Evolutionary conservation across 768 basidiomycete species (phyloP).

Genomic region (Leccinellum rugosiceps): DNA sequence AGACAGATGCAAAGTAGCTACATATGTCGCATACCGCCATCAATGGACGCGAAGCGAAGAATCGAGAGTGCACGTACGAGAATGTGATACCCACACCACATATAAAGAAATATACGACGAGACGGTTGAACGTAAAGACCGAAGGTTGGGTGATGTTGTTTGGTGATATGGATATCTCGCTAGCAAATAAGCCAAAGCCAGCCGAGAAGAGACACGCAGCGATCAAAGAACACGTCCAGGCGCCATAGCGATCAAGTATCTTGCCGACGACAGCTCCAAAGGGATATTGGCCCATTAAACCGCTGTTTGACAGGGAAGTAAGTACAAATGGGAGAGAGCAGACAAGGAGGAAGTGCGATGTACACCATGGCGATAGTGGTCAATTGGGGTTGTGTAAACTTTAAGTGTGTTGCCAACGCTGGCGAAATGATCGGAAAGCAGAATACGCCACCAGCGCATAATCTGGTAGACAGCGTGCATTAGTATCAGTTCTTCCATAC

Average conservation of each 20-base stretch:
- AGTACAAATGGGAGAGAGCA: neutral
- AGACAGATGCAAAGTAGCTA: constrained; percentile 70
- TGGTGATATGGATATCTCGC: constrained; percentile 48
- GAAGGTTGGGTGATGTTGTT: constrained; percentile 37
- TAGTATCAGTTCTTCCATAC: neutral
- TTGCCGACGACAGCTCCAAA: constrained; percentile 68
- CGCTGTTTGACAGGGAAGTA: constrained; percentile 40
- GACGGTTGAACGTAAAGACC: constrained; percentile 44
- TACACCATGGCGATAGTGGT: constrained; percentile 78
- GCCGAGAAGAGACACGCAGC: constrained; percentile 55
- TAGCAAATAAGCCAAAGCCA: constrained; percentile 64
- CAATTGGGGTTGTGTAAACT: constrained; percentile 71
- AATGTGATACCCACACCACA: constrained; percentile 67
- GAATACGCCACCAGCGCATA: constrained; percentile 78
- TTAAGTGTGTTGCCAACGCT: constrained; percentile 51
- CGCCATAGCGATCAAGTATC: constrained; percentile 63
- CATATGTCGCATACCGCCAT: neutral
- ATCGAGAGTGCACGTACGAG: constrained; percentile 48
- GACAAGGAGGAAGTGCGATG: constrained; percentile 36
- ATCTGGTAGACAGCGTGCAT: constrained; percentile 34
- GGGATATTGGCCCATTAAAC: constrained; percentile 80
- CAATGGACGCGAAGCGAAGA: neutral
- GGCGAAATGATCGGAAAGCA: constrained; percentile 76
- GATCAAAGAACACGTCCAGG: constrained; percentile 62
- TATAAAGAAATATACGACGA: constrained; percentile 58